Evolutionary conservation across 306 rosid species (phyloP), one percentile per base, ranked within the genome.

Genomic region (Cucurbita moschata): DNA sequence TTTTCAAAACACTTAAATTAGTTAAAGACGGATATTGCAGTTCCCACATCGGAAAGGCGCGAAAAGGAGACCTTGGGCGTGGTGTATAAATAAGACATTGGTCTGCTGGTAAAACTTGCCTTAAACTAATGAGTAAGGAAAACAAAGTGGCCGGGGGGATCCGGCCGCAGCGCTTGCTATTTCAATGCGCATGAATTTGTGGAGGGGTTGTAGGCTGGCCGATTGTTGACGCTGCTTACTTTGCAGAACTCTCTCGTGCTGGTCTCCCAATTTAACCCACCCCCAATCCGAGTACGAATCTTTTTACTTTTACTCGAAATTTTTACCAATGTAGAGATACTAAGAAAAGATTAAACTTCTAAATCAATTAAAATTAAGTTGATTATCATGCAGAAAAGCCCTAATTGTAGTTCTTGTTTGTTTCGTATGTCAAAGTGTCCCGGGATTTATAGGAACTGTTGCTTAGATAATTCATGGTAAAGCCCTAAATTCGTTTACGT

Each of bases 81-180:
- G 56, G 5, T 0, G 0, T 16, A 92, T 85, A 87, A 88, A 84
- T 49, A 6, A 0, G 5, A 57, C 53, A 26, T 7, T 11, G 3
- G 0, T 30, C 0, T 0, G 2, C 0, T 0, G 0, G 0, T 0
- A 0, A 0, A 75, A 53, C 0, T 73, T 47, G 94, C 97, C 88
- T 89, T 87, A 89, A 87, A 87, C 92, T 89, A 88, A 86, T 89
- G 92, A 89, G 96, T 85, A 89, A 87, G 98, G 98, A 94, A 90
- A 90, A 90, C 95, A 90, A 90, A 85, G 95, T 88, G 82, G 81
- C 69, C 71, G 86, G 98, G 84, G 95, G 81, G 92, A 90, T 87
- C 94, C 73, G 82, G 66, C 89, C 75, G 95, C 88, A 4, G 90
- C 96, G 90, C 88, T 21, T 0, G 30, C 0, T 0, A 38, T 0